These are phyloP conservation scores for Picochlorum costavermella DNA, from an alignment of 139 green algal genomes.

Conservation along the genomic window DNA sequence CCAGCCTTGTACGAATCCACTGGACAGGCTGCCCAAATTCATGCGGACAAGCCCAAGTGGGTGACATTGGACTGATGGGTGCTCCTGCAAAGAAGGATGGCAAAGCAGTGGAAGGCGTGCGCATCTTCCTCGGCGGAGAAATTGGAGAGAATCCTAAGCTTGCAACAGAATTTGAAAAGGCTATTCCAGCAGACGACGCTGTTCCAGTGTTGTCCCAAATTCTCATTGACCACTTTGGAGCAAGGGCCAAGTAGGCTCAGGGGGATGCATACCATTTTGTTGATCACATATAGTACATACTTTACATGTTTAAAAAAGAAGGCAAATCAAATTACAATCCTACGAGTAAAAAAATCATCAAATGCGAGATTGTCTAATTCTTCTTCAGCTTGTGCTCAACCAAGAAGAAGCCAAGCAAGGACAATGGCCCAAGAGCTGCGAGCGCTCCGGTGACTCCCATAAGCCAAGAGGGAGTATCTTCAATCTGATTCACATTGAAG, in stretches of 20 bases:
- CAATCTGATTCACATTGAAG: conserved; percentile 18
- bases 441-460: conserved; percentile 11
- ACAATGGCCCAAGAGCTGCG: conserved; percentile 13
- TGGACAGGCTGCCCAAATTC: conserved; percentile 98
- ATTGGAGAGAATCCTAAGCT: conserved; percentile 46
- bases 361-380: not conserved
- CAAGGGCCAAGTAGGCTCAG: too few species aligned
- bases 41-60: conserved; percentile 81
- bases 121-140: conserved; percentile 80
- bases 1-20: conserved; percentile 81
- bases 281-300: too few species aligned
- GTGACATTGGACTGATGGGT: conserved; percentile 92
- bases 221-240: conserved; percentile 72
- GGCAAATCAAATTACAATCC: not conserved
- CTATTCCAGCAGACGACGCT: conserved; percentile 56
- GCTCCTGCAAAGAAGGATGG: conserved; percentile 73
- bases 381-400: conserved; percentile 21
- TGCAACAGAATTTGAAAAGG: conserved; percentile 60
- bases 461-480: conserved; percentile 18
- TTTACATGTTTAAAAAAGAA: too few species aligned
- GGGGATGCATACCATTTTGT: too few species aligned
- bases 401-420: conserved; percentile 14
- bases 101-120: conserved; percentile 85
- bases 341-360: not conserved
- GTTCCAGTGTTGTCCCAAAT: conserved; percentile 67